phyloP scores from a whole-genome alignment of 352 stramenopile genomes.

The Phytopythium mirpurense region DNA sequence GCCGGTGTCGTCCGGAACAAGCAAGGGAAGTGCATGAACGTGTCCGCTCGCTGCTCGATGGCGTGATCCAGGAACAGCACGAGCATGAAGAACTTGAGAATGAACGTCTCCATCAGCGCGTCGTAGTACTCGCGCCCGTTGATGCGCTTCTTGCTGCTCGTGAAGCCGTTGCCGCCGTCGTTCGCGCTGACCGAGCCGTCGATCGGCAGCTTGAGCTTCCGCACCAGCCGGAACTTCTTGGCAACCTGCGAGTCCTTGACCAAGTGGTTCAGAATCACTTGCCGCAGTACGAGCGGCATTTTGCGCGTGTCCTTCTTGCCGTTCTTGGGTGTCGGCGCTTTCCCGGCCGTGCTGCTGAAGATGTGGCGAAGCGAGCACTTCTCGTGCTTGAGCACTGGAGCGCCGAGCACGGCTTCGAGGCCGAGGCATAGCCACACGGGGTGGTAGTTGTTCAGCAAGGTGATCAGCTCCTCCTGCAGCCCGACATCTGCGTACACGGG shows the following conservation, averaged over 20 bases:
- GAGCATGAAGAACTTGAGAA: constrained; percentile 91
- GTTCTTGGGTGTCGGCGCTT: constrained; percentile 16
- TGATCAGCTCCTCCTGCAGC: constrained; percentile 80
- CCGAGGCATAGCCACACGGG: constrained; percentile 89
- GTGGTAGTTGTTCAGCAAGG: constrained; percentile 89
- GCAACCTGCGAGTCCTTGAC: constrained; percentile 60
- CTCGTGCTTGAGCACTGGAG: constrained; percentile 45
- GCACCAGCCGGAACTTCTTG: constrained; percentile 56
- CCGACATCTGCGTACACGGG: constrained; percentile 90
- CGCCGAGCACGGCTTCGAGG: constrained; percentile 83
- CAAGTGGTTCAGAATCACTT: constrained; percentile 62
- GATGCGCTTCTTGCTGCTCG: constrained; percentile 63
- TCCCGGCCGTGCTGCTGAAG: constrained; percentile 26
- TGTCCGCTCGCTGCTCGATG: constrained; percentile 65
- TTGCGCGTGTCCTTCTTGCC: constrained; percentile 23
- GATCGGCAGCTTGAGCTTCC: constrained; percentile 60
- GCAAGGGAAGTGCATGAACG: constrained; percentile 80
- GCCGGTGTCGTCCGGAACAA: constrained; percentile 73
- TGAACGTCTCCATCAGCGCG: constrained; percentile 82
- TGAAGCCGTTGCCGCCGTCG: constrained; percentile 38
- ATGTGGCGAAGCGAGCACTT: constrained; percentile 51
- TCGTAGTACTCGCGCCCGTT: constrained; percentile 76
- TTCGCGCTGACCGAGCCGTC: constrained; percentile 42
- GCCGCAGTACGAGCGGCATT: constrained; percentile 50
- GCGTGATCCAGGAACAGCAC: constrained; percentile 91